Evolutionary conservation across 139 green algal genomes (phyloP).

Genomic region (Chlorella sp.): DNA sequence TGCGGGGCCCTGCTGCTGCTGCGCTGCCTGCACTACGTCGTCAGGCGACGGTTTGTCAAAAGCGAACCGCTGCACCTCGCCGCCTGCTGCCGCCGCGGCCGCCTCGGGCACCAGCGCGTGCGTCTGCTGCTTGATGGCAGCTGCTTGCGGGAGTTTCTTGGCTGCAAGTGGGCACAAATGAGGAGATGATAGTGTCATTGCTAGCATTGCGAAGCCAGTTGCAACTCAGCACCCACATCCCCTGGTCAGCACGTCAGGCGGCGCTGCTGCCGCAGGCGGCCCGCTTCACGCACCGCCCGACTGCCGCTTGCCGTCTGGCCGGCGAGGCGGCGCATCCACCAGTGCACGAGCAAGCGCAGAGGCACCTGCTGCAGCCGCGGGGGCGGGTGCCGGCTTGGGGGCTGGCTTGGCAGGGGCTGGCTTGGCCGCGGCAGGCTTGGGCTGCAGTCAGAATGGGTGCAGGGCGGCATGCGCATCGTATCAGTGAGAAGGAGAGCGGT

Average conservation of each 20-base stretch:
- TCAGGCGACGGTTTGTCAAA: constrained; percentile 81
- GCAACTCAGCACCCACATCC: too few species aligned
- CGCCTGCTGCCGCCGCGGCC: not conserved
- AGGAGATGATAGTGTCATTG: not conserved
- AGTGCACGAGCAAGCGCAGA: constrained; percentile 71
- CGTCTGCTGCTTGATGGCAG: constrained; percentile 29
- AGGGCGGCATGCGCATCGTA: not conserved
- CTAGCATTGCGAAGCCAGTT: too few species aligned
- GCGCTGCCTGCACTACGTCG: constrained; percentile 61
- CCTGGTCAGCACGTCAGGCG: not conserved
- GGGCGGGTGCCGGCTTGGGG: constrained; percentile 5
- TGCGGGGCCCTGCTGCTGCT: constrained; percentile 14
- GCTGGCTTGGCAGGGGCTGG: not conserved
- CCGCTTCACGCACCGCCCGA: constrained; percentile 61
- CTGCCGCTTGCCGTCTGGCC: constrained; percentile 60
- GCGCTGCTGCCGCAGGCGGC: not conserved
- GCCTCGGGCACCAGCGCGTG: constrained; percentile 29
- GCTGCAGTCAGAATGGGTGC: not conserved
- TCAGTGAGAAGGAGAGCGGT: too few species aligned
- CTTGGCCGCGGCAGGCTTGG: constrained; percentile 17
- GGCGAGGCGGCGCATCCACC: constrained; percentile 62
- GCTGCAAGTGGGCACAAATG: not conserved
- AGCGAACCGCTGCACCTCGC: constrained; percentile 47
- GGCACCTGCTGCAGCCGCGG: constrained; percentile 73
- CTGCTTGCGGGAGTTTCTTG: constrained; percentile 16